Evolutionary conservation across 331 rosid species (phyloP), one percentile per base, ranked within the genome.

Genomic region (Quercus phellos): DNA sequence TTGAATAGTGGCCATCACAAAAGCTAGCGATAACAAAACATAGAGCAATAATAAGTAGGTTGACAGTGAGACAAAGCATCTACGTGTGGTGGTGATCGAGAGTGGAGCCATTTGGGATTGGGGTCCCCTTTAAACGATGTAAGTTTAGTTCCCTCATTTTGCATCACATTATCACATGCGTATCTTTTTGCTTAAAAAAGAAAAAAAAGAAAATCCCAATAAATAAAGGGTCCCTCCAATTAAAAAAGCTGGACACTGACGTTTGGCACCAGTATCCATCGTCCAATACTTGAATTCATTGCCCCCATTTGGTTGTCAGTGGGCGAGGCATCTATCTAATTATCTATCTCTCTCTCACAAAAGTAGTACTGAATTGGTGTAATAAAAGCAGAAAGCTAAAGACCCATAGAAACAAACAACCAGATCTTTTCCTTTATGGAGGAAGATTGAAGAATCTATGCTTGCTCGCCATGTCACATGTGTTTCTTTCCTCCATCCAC

Each of bases 301-400:
- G 26, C 67, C 16, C 0, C 83, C 83, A 86, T 76, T 88, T 85
- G 85, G 77, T 74, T 78, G 14, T 38, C 46, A 74, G 90, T 89
- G 90, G 94, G 79, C 90, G 75, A 86, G 81, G 94, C 94, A 88
- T 88, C 97, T 80, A 73, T 42, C 32, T 0, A 32, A 32, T 32
- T 32, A 32, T 32, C 35, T 4, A 6, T 38, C 46, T 38, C 43
- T 35, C 77, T 79, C 83, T 68, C 75, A 26, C 77, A 73, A 42
- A 55, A 24, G 81, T 24, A 13, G 9, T 26, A 18, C 0, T 2
- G 17, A 14, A 21, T 5, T 24, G 42, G 59, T 43, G 42, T 42
- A 59, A 50, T 1, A 0, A 64, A 54, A 22, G 11, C 67, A 14
- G 1, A 61, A n/a, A 38, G 46, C 46, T 38, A 8, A 18, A 18